phyloP scores from a whole-genome alignment of 164 flowering plant genomes.

The Brasenia schreberi region DNA sequence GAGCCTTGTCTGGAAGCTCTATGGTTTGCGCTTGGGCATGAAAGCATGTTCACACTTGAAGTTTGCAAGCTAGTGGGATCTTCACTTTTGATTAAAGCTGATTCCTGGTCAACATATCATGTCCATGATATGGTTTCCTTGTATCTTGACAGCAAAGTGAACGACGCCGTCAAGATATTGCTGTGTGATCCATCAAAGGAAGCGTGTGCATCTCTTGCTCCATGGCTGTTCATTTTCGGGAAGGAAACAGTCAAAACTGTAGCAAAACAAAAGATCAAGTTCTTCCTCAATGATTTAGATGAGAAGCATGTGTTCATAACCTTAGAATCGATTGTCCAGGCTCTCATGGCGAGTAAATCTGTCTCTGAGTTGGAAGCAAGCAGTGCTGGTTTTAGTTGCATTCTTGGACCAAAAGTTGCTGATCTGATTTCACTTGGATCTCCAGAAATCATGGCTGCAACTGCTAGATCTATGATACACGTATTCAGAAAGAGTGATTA shows the following conservation, averaged over 20 bases:
- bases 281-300: constrained; percentile 13
- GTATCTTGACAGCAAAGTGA: constrained; percentile 26
- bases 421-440: constrained; percentile 18
- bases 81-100: constrained; percentile 28
- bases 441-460: constrained; percentile 14
- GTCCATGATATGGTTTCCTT: constrained; percentile 40
- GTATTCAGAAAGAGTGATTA: constrained; percentile 23
- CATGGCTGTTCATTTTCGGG: constrained; percentile 37
- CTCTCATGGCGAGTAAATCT: constrained; percentile 36
- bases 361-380: constrained; percentile 35
- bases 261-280: constrained; percentile 20
- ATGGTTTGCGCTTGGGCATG: constrained; percentile 28
- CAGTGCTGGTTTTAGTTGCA: constrained; percentile 24
- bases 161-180: constrained; percentile 18
- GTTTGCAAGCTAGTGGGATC: constrained; percentile 43
- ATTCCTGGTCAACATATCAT: constrained; percentile 22
- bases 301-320: constrained; percentile 19
- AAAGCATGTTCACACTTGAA: constrained; percentile 25
- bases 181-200: constrained; percentile 13
- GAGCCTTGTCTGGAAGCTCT: constrained; percentile 37
- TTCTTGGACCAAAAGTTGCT: constrained; percentile 26
- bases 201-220: constrained; percentile 19
- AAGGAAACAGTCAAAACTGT: constrained; percentile 17
- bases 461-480: constrained; percentile 22
- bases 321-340: constrained; percentile 22